Evolutionary conservation across 78 protist species (phyloP), one percentile per base, ranked within the genome.

Genomic region (Isochrysis galbana): DNA sequence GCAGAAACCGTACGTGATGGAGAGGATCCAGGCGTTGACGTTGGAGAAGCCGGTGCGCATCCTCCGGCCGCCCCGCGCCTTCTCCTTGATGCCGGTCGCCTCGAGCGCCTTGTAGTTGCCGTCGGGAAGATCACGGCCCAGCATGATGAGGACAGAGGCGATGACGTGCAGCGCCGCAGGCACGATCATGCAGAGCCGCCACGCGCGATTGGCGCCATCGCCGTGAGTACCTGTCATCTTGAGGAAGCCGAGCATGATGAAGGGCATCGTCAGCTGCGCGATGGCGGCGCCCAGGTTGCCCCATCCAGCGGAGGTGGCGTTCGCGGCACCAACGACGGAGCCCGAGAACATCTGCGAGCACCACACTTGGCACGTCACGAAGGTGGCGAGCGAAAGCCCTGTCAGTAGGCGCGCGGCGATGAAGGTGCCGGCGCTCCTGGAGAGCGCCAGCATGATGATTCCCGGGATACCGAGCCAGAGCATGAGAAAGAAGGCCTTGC

Each of bases 301-400:
- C 89, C 89, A 84, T 5, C 89, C 89, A 17, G 44, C 89, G 26
- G 89, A 5, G 23, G 61, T 84, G 89, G 89, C 47, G 89, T 36
- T 84, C 21, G 36, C 61, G 19, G 21, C 17, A 34, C 89, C 89
- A 23, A 47, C 89, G 25, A 84, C 36, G 38, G 11, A 5, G 25
- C 21, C 10, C 21, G 3, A 5, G 54, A 84, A 84, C 36, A 84
- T 19, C 23, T 32, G 51, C 36, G 89, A 32, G 36, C 14, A 2
- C 89, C 89, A 84, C 42, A 84, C 29, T 22, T 84, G 89, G 10
- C 42, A 32, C n/a, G 36, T 32, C 90, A 86, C 90, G 67, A 86
- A 86, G 42, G n/a, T n/a, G n/a, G n/a, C n/a, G n/a, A n/a, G n/a
- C n/a, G n/a, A n/a, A n/a, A n/a, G n/a, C n/a, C n/a, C 69, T 45